Percentiles rank a stretch among this genome's conserved stretches.
These are phyloP conservation scores for Microbotryum lychnidis-dioicae DNA, from an alignment of 1,284 basidiomycete species.

Conservation along the genomic window DNA sequence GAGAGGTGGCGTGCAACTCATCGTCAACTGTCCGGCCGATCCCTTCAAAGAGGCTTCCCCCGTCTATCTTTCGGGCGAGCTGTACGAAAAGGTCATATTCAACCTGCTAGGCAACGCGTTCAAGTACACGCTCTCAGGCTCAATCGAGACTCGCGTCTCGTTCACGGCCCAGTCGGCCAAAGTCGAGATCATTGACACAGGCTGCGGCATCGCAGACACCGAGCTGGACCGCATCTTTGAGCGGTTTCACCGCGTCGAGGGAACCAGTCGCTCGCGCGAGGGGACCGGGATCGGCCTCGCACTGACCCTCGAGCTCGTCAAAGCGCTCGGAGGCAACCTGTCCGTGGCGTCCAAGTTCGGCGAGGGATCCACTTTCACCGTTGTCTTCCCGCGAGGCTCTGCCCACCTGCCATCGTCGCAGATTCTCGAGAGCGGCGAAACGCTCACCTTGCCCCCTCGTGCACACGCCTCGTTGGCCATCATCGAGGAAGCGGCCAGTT, in stretches of 20 bases:
- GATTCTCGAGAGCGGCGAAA: not conserved
- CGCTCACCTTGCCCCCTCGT: not conserved
- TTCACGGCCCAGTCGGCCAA: conserved; percentile 22
- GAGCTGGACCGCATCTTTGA: conserved; percentile 38
- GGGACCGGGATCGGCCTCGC: conserved; percentile 30
- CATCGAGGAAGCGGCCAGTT: not conserved
- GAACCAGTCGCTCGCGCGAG: not conserved
- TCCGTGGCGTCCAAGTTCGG: conserved; percentile 36
- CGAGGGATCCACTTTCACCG: conserved; percentile 29
- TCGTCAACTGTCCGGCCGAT: conserved; percentile 39
- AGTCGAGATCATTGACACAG: conserved; percentile 40
- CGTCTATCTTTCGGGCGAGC: conserved; percentile 39
- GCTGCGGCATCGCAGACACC: conserved; percentile 41
- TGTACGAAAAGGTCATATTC: conserved; percentile 45
- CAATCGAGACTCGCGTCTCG: conserved; percentile 26
- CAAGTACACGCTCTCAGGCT: conserved; percentile 31
- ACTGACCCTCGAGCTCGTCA: conserved; percentile 40
- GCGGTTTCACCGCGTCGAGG: conserved; percentile 6
- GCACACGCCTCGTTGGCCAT: not conserved
- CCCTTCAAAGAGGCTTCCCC: conserved; percentile 31
- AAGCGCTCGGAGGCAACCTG: conserved; percentile 43
- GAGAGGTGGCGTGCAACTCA: conserved; percentile 22
- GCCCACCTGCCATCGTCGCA: not conserved
- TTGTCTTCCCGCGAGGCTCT: not conserved
- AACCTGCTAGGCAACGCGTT: conserved; percentile 42